phyloP scores from a whole-genome alignment of 164 flowering plant species.

The Nelumbo lutea region DNA sequence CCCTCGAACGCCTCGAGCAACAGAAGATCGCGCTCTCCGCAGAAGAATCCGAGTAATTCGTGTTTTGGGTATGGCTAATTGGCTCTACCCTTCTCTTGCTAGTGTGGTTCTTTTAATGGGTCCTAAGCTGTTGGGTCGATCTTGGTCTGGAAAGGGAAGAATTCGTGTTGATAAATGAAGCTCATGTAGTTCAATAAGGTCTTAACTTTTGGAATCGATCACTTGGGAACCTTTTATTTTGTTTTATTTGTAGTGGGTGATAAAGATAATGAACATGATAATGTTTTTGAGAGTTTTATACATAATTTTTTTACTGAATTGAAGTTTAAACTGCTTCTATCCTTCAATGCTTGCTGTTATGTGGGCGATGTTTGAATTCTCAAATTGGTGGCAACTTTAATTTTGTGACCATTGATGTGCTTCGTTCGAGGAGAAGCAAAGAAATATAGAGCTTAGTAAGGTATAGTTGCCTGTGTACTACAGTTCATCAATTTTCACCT shows the following conservation, averaged over 20 bases:
- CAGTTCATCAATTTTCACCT: too few species aligned
- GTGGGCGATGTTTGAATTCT: too few species aligned
- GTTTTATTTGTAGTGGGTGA: not conserved
- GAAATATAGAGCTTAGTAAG: too few species aligned
- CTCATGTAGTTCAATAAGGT: conserved; percentile 1
- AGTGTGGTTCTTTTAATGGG: conserved; percentile 3
- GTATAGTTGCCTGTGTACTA: too few species aligned
- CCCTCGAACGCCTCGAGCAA: conserved; percentile 70
- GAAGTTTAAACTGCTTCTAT: too few species aligned
- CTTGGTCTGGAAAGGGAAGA: not conserved
- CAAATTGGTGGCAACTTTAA: too few species aligned
- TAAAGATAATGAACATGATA: not conserved
- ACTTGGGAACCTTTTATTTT: not conserved
- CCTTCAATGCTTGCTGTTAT: too few species aligned
- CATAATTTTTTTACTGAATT: not conserved
- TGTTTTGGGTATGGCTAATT: conserved; percentile 1
- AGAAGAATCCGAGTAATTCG: conserved; percentile 19
- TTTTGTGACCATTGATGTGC: too few species aligned
- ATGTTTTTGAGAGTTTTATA: not conserved
- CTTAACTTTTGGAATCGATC: not conserved
- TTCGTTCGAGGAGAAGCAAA: too few species aligned
- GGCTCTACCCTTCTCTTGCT: conserved; percentile 6
- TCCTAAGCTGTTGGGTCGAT: not conserved
- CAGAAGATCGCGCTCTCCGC: conserved; percentile 23
- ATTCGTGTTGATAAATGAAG: not conserved